Conservation (phyloP, 139 green algal genomes). For the Micromonas commoda region DNA sequence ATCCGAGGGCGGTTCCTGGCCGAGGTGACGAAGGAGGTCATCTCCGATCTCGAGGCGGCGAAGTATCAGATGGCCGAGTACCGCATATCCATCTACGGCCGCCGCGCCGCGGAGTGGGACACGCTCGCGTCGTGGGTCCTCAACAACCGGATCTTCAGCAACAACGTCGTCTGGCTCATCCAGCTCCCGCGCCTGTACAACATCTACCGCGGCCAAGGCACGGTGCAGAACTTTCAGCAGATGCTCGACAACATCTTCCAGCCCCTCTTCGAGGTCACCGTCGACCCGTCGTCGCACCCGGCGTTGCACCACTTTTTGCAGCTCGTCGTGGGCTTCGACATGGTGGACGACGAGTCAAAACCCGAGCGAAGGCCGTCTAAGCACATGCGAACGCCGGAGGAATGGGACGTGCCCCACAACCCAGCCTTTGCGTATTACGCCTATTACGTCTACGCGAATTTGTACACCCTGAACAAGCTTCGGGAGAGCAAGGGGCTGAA, state of each 20-base stretch:
- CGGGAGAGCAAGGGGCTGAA: conserved; percentile 80
- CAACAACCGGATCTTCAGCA: conserved; percentile 80
- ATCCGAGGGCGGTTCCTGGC: conserved; percentile 77
- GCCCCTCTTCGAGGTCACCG: conserved; percentile 97
- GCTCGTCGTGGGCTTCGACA: conserved; percentile 95
- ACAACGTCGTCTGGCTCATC: conserved; percentile 98
- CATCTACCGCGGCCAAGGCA: conserved; percentile 84
- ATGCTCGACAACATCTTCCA: conserved; percentile 98
- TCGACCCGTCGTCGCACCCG: conserved; percentile 83
- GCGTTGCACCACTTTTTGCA: conserved; percentile 95
- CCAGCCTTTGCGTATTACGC: conserved; percentile 93
- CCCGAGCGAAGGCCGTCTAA: conserved; percentile 91
- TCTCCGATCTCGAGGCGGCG: conserved; percentile 61
- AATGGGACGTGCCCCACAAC: conserved; percentile 72
- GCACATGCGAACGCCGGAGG: conserved; percentile 72
- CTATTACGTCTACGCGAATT: conserved; percentile 98
- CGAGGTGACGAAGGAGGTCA: conserved; percentile 93
- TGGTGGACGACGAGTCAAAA: conserved; percentile 98
- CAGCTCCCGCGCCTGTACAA: conserved; percentile 96
- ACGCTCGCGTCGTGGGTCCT: conserved; percentile 93
- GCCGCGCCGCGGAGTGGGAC: conserved; percentile 89
- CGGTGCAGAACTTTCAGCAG: conserved; percentile 56
- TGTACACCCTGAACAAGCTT: conserved; percentile 90
- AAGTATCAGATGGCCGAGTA: conserved; percentile 72
- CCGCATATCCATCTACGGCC: conserved; percentile 78